phyloP scores from a whole-genome alignment of 2,329 filamentous ascomycete genomes.

The Alternaria tenuissima region DNA sequence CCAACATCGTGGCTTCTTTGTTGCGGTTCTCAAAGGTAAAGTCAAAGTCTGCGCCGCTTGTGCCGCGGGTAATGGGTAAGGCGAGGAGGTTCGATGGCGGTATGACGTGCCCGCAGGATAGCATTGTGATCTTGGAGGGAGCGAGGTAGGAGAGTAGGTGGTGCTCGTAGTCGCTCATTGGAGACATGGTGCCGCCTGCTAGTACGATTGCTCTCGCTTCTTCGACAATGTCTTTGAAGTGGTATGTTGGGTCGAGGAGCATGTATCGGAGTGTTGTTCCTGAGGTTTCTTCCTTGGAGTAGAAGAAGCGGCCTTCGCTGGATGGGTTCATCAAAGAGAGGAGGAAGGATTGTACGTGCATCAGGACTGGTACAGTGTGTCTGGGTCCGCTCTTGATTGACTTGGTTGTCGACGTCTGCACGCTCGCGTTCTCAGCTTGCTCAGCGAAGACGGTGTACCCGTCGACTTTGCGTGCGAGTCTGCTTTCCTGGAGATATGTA shows the following conservation, averaged over 20 bases:
- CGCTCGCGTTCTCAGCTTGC: constrained; percentile 50
- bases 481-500: constrained; percentile 88
- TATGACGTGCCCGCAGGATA: constrained; percentile 96
- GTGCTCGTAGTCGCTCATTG: constrained; percentile 86
- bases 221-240: constrained; percentile 87
- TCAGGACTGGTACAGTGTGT: constrained; percentile 63
- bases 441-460: constrained; percentile 76
- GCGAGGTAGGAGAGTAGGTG: constrained; percentile 83
- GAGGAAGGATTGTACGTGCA: constrained; percentile 74
- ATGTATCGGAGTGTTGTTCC: constrained; percentile 80
- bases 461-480: constrained; percentile 92
- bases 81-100: constrained; percentile 82
- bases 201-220: constrained; percentile 87
- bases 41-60: constrained; percentile 70
- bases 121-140: constrained; percentile 71
- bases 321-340: constrained; percentile 86
- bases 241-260: constrained; percentile 87
- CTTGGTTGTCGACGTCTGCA: constrained; percentile 18
- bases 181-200: constrained; percentile 97
- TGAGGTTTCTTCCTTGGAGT: constrained; percentile 55
- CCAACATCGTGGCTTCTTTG: constrained; percentile 71
- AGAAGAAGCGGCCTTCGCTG: constrained; percentile 69
- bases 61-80: constrained; percentile 68
- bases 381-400: constrained; percentile 23
- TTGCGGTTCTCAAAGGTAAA: constrained; percentile 85